Evolutionary conservation across 495 filamentous ascomycete species (phyloP).

Genomic region (Lasiosphaeris hirsuta): DNA sequence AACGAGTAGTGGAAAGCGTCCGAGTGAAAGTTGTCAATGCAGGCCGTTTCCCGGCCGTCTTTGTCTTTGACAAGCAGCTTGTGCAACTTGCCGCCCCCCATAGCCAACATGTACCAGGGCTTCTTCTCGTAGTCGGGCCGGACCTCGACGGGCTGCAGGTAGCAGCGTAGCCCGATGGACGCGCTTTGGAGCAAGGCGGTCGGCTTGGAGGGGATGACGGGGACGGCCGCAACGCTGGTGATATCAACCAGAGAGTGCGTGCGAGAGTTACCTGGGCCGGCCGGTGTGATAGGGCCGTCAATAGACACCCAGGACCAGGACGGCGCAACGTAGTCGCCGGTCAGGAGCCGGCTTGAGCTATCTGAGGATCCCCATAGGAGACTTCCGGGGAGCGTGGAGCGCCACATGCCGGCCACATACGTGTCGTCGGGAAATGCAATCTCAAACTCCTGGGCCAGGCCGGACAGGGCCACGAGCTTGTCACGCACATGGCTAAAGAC

Average conservation of each 20-base stretch:
- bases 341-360: neutral
- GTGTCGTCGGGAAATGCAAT: slow-evolving; percentile 2
- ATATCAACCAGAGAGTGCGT: neutral
- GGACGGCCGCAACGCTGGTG: neutral
- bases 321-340: slow-evolving; percentile 3
- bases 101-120: slow-evolving; percentile 14
- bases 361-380: slow-evolving; percentile 1
- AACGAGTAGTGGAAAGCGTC: slow-evolving; percentile 9
- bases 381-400: neutral
- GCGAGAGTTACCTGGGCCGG: neutral
- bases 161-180: slow-evolving; percentile 6
- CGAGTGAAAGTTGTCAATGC: neutral
- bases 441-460: slow-evolving; percentile 10
- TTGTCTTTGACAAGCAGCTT: slow-evolving; percentile 3
- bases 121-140: slow-evolving; percentile 10
- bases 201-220: slow-evolving; percentile 1
- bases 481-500: slow-evolving; percentile 6
- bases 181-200: slow-evolving; percentile 5
- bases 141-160: slow-evolving; percentile 7
- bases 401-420: slow-evolving; percentile 9
- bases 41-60: neutral
- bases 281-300: neutral
- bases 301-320: slow-evolving; percentile 8
- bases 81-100: slow-evolving; percentile 9
- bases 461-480: slow-evolving; percentile 11